phyloP scores from a whole-genome alignment of 768 basidiomycete genomes.

The Tricholoma flavovirens region DNA sequence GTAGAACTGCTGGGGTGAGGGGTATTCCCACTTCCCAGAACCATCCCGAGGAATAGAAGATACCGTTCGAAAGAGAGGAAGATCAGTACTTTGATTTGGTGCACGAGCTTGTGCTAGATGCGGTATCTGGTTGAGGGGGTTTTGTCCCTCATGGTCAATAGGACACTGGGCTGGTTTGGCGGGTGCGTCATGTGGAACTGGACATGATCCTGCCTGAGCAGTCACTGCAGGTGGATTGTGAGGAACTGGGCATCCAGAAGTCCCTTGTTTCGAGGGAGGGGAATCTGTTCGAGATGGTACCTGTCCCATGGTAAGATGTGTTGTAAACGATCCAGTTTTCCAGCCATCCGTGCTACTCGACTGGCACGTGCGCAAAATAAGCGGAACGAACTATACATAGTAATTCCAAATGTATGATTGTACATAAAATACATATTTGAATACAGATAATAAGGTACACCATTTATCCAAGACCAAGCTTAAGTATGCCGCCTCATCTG shows the following conservation, averaged over 20 bases:
- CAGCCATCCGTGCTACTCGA: no score
- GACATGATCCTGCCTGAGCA: slow-evolving; percentile 30
- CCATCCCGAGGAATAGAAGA: slow-evolving; percentile 82
- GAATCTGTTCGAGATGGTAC: slow-evolving; percentile 33
- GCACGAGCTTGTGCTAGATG: slow-evolving; percentile 64
- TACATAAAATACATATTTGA: no score
- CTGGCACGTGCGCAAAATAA: not conserved
- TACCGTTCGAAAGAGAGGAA: slow-evolving; percentile 69
- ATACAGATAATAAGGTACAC: not conserved
- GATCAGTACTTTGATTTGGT: slow-evolving; percentile 45
- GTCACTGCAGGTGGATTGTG: slow-evolving; percentile 24
- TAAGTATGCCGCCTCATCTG: not conserved
- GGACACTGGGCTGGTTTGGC: slow-evolving; percentile 52
- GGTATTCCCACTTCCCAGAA: slow-evolving; percentile 81
- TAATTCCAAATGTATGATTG: not conserved
- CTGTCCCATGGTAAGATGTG: slow-evolving; percentile 33
- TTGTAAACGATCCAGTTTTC: not conserved
- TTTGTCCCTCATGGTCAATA: slow-evolving; percentile 53
- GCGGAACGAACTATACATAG: no score
- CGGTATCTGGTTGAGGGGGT: slow-evolving; percentile 86
- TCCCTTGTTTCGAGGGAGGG: slow-evolving; percentile 13
- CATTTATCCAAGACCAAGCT: not conserved
- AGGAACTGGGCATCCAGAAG: slow-evolving; percentile 35
- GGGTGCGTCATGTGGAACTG: slow-evolving; percentile 33
- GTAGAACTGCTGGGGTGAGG: slow-evolving; percentile 96